Evolutionary conservation across 352 stramenopile species (phyloP).

Genomic region (Phytophthora pseudosyringae): DNA sequence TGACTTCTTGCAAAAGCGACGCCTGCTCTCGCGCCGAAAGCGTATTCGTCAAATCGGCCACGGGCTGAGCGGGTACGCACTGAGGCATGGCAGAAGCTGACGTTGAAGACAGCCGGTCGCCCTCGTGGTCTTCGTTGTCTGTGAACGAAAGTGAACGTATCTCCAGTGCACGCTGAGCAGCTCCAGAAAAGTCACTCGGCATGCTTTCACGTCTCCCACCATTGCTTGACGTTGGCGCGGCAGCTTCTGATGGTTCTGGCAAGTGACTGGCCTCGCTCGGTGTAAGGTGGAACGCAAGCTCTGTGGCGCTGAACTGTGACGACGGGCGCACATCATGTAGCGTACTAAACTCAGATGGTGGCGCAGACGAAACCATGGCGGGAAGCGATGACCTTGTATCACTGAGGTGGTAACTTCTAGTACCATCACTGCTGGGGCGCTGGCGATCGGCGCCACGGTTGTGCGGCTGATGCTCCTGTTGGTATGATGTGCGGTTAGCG

Average conservation of each 20-base stretch:
- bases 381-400: constrained; percentile 32
- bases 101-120: constrained; percentile 31
- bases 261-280: constrained; percentile 21
- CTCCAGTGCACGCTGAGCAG: constrained; percentile 21
- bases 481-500: constrained; percentile 34
- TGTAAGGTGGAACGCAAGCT: constrained; percentile 36
- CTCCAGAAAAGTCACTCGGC: constrained; percentile 19
- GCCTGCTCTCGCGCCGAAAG: constrained; percentile 67
- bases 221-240: constrained; percentile 1
- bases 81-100: constrained; percentile 33
- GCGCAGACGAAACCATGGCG: constrained; percentile 27
- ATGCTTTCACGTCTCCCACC: constrained; percentile 30
- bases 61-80: constrained; percentile 47
- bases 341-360: constrained; percentile 16
- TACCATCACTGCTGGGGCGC: constrained; percentile 26
- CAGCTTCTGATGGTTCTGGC: constrained; percentile 15
- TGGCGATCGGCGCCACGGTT: constrained; percentile 13
- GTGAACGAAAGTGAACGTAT: constrained; percentile 37
- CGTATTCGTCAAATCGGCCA: constrained; percentile 43
- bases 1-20: constrained; percentile 68
- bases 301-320: constrained; percentile 29
- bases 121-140: constrained; percentile 34
- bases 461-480: constrained; percentile 20
- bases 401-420: constrained; percentile 16
- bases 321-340: constrained; percentile 27